Percentiles rank a stretch among this genome's conserved stretches.
Conservation (phyloP, 345 rosid species). For the Hibiscus trionum region DNA sequence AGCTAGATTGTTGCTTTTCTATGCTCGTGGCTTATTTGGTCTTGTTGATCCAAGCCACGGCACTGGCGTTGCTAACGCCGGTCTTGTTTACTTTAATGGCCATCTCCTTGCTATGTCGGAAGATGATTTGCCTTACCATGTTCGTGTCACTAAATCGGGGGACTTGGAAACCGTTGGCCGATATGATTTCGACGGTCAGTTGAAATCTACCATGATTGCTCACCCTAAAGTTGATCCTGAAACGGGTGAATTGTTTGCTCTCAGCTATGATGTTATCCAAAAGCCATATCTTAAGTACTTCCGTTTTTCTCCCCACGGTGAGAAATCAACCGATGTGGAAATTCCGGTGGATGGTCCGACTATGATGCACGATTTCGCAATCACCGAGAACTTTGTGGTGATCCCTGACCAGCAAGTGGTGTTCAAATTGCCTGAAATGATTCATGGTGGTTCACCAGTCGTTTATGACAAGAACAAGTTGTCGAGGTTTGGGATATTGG, state of each 20-base stretch:
- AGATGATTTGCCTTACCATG: constrained; percentile 80
- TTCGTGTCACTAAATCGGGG: constrained; percentile 43
- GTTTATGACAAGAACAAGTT: constrained; percentile 69
- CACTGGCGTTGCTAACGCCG: constrained; percentile 84
- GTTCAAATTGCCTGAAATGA: constrained; percentile 69
- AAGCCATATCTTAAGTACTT: constrained; percentile 79
- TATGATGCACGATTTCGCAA: constrained; percentile 87
- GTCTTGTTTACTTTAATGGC: constrained; percentile 60
- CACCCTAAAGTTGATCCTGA: constrained; percentile 81
- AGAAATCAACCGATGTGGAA: constrained; percentile 58
- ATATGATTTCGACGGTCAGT: constrained; percentile 49
- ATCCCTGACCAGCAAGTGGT: constrained; percentile 88
- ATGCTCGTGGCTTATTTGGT: constrained; percentile 56
- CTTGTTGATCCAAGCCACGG: constrained; percentile 63
- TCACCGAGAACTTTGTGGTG: constrained; percentile 68
- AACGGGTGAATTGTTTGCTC: constrained; percentile 59
- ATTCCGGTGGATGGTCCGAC: constrained; percentile 61
- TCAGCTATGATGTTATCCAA: constrained; percentile 74
- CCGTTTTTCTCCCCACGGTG: constrained; percentile 51
- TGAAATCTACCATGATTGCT: constrained; percentile 73
- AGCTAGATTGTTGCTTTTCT: constrained; percentile 64
- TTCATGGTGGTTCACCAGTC: constrained; percentile 81
- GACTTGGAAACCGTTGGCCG: constrained; percentile 66
- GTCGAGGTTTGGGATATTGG: constrained; percentile 61
- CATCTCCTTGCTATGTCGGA: constrained; percentile 82